Conservation (phyloP, 2,329 filamentous ascomycete genomes). For the Phialophora expanda region DNA sequence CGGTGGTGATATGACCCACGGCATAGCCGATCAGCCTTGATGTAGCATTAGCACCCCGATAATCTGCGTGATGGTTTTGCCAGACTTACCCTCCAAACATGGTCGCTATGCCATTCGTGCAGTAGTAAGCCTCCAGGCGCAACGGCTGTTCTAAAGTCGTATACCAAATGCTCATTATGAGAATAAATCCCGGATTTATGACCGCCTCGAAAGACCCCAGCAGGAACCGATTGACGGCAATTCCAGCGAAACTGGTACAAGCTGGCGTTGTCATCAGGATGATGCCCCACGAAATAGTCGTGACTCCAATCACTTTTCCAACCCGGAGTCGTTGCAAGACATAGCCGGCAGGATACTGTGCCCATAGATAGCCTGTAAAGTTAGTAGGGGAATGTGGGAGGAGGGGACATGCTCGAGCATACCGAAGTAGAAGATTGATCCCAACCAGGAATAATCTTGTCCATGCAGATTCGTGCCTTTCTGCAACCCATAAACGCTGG, state of each 20-base stretch:
- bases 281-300: conserved; percentile 30
- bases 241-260: conserved; percentile 29
- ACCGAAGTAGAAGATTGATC: conserved; percentile 56
- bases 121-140: conserved; percentile 31
- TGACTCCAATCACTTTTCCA: conserved; percentile 55
- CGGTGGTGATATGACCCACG: conserved; percentile 33
- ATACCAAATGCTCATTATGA: conserved; percentile 40
- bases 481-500: conserved; percentile 54
- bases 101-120: conserved; percentile 63
- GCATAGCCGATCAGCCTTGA: conserved; percentile 34
- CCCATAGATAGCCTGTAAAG: conserved; percentile 51
- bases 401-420: not conserved
- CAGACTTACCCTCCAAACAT: conserved; percentile 62
- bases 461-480: conserved; percentile 47
- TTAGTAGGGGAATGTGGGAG: not conserved
- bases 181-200: conserved; percentile 45
- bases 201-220: conserved; percentile 37
- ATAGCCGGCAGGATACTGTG: conserved; percentile 58
- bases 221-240: conserved; percentile 32
- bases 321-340: conserved; percentile 56
- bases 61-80: conserved; percentile 45
- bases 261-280: conserved; percentile 32
- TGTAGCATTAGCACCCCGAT: conserved; percentile 34
- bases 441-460: conserved; percentile 55
- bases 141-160: conserved; percentile 30